These are phyloP conservation scores for Filosporella fistucella DNA, from an alignment of 495 filamentous ascomycete species.

Conservation along the genomic window DNA sequence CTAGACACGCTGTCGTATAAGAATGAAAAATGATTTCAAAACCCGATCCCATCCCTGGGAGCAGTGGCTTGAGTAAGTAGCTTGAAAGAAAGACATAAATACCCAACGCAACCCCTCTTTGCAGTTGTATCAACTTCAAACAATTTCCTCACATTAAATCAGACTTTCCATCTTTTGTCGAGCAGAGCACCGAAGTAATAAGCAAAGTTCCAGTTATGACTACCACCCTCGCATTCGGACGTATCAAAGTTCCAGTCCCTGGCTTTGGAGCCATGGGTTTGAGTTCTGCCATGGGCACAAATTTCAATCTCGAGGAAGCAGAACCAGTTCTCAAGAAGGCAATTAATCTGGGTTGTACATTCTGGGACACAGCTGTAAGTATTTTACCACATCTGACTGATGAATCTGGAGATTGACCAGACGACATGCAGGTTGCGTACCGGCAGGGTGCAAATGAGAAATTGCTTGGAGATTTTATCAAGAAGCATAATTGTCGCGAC, in stretches of 20 bases:
- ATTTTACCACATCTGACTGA: too few species aligned
- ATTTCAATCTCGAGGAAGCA: constrained; percentile 38
- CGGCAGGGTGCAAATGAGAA: constrained; percentile 43
- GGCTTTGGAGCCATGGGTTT: constrained; percentile 43
- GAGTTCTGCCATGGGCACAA: constrained; percentile 36
- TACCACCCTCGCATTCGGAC: constrained; percentile 35
- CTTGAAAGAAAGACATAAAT: too few species aligned
- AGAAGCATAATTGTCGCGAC: constrained; percentile 42
- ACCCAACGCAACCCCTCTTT: too few species aligned
- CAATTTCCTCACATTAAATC: too few species aligned
- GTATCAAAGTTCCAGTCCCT: constrained; percentile 35
- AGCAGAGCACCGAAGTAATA: too few species aligned
- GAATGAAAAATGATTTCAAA: too few species aligned
- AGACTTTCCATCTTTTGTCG: too few species aligned
- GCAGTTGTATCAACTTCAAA: too few species aligned
- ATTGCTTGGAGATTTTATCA: constrained; percentile 47
- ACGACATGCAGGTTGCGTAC: constrained; percentile 35
- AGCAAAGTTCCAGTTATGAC: too few species aligned
- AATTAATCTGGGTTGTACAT: constrained; percentile 46
- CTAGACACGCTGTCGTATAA: too few species aligned
- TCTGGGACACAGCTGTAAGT: constrained; percentile 50
- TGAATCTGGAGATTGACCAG: neutral
- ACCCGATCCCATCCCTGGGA: too few species aligned
- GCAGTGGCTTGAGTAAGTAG: too few species aligned
- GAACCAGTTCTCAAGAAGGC: constrained; percentile 46